Conservation (phyloP, 306 rosid genomes). For the Malus fusca region DNA sequence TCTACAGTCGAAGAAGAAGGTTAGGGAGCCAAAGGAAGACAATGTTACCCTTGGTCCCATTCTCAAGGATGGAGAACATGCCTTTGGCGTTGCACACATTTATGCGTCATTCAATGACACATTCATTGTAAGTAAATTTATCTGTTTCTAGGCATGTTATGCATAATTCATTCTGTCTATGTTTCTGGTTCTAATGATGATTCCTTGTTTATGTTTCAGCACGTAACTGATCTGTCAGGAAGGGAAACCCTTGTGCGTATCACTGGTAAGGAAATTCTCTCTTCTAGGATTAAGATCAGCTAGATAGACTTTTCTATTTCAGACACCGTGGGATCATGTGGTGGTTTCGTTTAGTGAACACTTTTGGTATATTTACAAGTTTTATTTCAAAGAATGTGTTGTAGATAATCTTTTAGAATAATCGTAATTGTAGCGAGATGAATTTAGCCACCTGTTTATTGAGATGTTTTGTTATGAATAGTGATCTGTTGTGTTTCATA, state of each 20-base stretch:
- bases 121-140: constrained; percentile 48
- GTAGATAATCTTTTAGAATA: background rate
- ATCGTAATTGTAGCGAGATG: background rate
- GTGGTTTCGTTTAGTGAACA: background rate
- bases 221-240: constrained; percentile 77
- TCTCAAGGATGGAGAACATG: constrained; percentile 79
- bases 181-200: background rate
- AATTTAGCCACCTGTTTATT: background rate
- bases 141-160: background rate
- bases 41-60: constrained; percentile 82
- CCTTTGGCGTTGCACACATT: constrained; percentile 76
- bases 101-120: constrained; percentile 84
- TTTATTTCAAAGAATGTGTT: background rate
- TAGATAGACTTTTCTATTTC: background rate
- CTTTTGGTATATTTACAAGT: background rate
- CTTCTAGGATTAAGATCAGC: background rate
- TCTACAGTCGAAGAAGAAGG: constrained; percentile 45
- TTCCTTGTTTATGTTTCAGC: constrained; percentile 35
- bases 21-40: constrained; percentile 86
- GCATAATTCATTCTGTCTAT: background rate
- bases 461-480: background rate
- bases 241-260: constrained; percentile 79
- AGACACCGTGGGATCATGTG: background rate
- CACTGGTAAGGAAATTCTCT: constrained; percentile 39
- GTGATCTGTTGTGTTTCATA: background rate